Evolutionary conservation across 495 filamentous ascomycete species (phyloP), one percentile per base, ranked within the genome.

Genomic region (Lentithecium fluviatile): DNA sequence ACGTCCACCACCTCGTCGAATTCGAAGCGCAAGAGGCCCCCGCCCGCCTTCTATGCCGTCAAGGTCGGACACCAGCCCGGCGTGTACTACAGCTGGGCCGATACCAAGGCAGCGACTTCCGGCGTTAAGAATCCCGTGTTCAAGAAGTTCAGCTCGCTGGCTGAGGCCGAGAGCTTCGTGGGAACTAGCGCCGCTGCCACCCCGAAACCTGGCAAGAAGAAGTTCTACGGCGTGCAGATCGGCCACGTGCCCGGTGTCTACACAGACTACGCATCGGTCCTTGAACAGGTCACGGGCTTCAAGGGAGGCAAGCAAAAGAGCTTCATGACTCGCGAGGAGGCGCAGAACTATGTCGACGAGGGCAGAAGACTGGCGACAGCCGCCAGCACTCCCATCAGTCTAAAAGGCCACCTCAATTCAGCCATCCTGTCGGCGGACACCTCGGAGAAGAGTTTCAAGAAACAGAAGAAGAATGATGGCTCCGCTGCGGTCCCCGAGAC

Each of bases 191-290:
- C 81, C 54, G 71, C 78, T n/a, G 36, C 29, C 21, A 57, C 70
- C 21, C 58, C 70, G 67, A 74, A 34, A 71, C 50, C 59, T 29
- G 76, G 43, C 37, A 23, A 60, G 49, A 17, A 29, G 7, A 85
- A 82, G 68, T 97, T 84, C 70, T 98, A 98, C 67, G 94, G 82
- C 7, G 87, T 98, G n/a, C 90, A 86, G 42, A 80, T 82, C 56
- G 94, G 94, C 43, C 80, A 83, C 56, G 76, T 79, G n/a, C 89
- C 92, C 0, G 93, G 94, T 4, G 86, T 98, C 1, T 98, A 96
- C 73, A 88, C 86, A 5, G 85, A 92, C 55, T 98, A 92, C 92
- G 70, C 79, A n/a, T 80, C 80, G 23, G 90, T 88, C 2, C 81
- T 89, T 62, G 77, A 85, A 54, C 88, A 94, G 56, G 90, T 96